Conservation (phyloP, 257 asterid species). For the Lavandula angustifolia region DNA sequence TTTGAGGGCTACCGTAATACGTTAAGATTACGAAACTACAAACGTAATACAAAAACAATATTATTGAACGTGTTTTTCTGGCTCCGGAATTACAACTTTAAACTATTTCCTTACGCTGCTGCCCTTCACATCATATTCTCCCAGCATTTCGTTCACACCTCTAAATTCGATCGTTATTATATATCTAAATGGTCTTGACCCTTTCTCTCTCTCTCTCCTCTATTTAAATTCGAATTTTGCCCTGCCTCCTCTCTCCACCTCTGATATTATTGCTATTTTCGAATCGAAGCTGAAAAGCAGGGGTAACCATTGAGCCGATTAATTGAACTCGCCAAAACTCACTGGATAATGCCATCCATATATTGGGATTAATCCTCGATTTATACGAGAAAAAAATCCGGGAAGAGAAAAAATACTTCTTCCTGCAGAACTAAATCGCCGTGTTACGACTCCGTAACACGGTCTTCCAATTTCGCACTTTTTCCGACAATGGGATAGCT, state of each 20-base stretch:
- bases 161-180: no score
- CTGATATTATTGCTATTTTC: not conserved
- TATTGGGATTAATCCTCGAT: not conserved
- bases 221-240: conserved; percentile 17
- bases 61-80: no score
- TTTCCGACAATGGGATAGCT: conserved; percentile 29
- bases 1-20: no score
- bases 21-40: no score
- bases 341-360: not conserved
- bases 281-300: conserved; percentile 32
- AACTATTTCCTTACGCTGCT: no score
- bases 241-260: conserved; percentile 16
- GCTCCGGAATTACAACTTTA: no score
- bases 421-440: conserved; percentile 31
- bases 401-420: not conserved
- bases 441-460: conserved; percentile 33
- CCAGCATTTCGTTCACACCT: no score
- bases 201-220: not conserved
- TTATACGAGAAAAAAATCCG: not conserved
- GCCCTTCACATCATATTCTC: no score
- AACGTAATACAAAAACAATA: no score
- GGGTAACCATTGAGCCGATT: conserved; percentile 26
- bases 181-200: not conserved
- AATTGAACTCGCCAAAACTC: not conserved
- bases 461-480: conserved; percentile 34